phyloP scores from a whole-genome alignment of 257 asterid genomes.

The Nicotiana knightiana region DNA sequence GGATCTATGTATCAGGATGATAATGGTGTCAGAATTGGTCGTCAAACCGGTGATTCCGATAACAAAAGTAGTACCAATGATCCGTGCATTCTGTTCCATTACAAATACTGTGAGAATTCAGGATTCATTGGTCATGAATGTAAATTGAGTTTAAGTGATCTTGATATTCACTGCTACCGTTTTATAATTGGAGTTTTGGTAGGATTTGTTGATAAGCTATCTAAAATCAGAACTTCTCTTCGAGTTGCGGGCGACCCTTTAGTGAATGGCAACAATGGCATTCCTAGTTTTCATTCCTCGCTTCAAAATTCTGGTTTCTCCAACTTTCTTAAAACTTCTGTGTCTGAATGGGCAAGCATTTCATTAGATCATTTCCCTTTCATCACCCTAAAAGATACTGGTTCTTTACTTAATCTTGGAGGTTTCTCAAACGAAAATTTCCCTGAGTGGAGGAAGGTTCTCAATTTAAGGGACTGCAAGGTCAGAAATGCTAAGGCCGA shows the following conservation, averaged over 20 bases:
- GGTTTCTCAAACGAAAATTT: conserved; percentile 26
- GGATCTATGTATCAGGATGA: conserved; percentile 28
- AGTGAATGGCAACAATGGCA: conserved; percentile 21
- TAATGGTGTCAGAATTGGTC: conserved; percentile 19
- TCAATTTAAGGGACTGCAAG: conserved; percentile 28
- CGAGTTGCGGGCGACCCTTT: conserved; percentile 24
- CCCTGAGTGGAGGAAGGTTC: conserved; percentile 39
- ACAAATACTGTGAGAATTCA: conserved; percentile 35
- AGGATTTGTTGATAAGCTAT: conserved; percentile 46
- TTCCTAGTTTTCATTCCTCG: conserved; percentile 26
- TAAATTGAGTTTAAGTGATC: conserved; percentile 36
- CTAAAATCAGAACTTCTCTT: conserved; percentile 28
- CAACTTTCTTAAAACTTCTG: conserved; percentile 26
- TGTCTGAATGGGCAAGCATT: conserved; percentile 34
- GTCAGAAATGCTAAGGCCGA: conserved; percentile 18
- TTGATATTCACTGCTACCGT: conserved; percentile 76
- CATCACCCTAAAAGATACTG: conserved; percentile 22
- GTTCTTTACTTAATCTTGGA: conserved; percentile 31
- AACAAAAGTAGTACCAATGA: conserved; percentile 29
- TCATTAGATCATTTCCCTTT: conserved; percentile 43
- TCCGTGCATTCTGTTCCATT: conserved; percentile 57
- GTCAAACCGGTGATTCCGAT: conserved; percentile 29
- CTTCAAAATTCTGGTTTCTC: conserved; percentile 22
- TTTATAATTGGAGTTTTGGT: conserved; percentile 51
- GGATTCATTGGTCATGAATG: conserved; percentile 29